Evolutionary conservation across 2,329 filamentous ascomycete genomes (phyloP), one percentile per base, ranked within the genome.

Genomic region (Verticillium nonalfalfae): DNA sequence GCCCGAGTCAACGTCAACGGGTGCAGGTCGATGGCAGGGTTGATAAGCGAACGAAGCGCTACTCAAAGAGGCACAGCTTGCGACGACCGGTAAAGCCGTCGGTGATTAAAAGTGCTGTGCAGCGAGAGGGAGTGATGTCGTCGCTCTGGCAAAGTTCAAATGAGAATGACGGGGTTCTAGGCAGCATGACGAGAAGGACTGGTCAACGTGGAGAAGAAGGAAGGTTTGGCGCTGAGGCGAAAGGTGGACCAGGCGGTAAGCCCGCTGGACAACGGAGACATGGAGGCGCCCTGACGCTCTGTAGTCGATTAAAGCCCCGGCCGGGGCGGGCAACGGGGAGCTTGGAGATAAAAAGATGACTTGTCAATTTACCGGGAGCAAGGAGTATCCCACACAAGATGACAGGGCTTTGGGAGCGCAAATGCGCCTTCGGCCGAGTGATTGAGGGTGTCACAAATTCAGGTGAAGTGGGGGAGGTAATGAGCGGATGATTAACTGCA

Each of bases 401-500:
- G 45, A 50, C n/a, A 50, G 54, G 54, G 54, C 33, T 56, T 35
- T 31, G 15, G 10, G 54, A 34, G 34, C 33, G 54, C 33, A 56
- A 35, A 13, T 34, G 33, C 13, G 54, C 10, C 58, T 21, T 59
- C 58, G 58, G 58, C 58, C 58, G 58, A 59, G 45, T 59, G 58
- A 59, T 59, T 26, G 57, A 40, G 33, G 21, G 39, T 59, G 58
- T 59, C 58, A 45, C 58, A 33, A 59, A 45, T 59, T 59, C 58
- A 59, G 58, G 58, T 59, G 58, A 59, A 36, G 58, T 59, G 58
- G 58, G 58, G 58, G 45, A 50, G 45, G 45, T 50, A 50, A 50
- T 50, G 45, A 50, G 45, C 45, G n/a, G 45, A 50, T 50, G 45
- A 50, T 50, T 21, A 50, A 50, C n/a, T 50, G 45, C n/a, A 26